A percentile compares a stretch with the other conserved stretches of the same genome.
Conservation (phyloP, 768 basidiomycete species). For the Pleurotus djamor region DNA sequence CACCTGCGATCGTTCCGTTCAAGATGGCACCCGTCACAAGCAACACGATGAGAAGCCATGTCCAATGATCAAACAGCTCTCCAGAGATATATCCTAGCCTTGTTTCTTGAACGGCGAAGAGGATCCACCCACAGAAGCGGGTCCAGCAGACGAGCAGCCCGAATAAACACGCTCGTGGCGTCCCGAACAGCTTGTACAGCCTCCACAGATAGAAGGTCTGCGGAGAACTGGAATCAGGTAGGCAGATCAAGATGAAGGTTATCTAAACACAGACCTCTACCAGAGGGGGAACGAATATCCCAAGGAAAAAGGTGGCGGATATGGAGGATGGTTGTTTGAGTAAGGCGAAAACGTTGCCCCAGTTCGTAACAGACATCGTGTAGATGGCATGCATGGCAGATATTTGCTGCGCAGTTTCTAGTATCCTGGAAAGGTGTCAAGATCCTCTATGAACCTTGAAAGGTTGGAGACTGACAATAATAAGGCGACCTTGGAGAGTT, state of each 20-base stretch:
- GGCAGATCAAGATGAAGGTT: not conserved
- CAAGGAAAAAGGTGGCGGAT: not conserved
- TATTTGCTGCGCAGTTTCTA: not conserved
- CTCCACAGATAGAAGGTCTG: not conserved
- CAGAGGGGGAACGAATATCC: not conserved
- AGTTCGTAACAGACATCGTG: conserved; percentile 1
- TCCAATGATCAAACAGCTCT: not conserved
- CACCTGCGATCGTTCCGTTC: not conserved
- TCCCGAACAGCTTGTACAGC: not conserved
- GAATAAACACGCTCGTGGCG: not conserved
- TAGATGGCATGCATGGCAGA: conserved; percentile 1
- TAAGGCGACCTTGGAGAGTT: not conserved
- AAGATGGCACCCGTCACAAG: not conserved
- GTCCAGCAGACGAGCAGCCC: not conserved
- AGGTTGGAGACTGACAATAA: not conserved
- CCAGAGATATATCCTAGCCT: not conserved
- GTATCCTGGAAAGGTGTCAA: not conserved
- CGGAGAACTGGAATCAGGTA: not conserved
- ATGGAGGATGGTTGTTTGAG: not conserved
- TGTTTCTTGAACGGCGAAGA: not conserved
- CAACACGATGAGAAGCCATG: not conserved
- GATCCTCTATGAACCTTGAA: not conserved
- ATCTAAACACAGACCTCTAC: not conserved
- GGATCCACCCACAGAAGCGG: not conserved
- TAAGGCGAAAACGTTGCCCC: not conserved